Evolutionary conservation across 1,139 yeast genomes (phyloP).

Genomic region (Barnettozyma hawaiiensis): DNA sequence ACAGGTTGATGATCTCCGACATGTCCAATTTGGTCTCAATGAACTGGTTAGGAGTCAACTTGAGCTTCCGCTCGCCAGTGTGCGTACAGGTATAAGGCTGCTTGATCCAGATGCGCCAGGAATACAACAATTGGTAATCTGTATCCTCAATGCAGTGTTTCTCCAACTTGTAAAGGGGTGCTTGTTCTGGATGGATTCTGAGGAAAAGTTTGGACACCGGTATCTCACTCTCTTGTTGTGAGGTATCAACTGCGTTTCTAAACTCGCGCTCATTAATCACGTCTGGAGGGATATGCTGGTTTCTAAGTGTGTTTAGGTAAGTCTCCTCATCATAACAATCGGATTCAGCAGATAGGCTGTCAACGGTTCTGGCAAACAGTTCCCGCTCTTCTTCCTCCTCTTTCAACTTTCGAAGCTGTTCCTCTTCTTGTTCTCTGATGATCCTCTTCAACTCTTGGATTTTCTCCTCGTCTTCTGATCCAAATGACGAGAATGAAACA

Average conservation of each 20-base stretch:
- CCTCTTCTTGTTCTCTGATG: conserved; percentile 5
- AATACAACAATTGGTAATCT: conserved; percentile 7
- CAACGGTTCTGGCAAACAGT: background rate
- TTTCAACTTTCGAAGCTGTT: background rate
- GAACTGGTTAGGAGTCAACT: background rate
- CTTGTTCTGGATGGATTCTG: conserved; percentile 5
- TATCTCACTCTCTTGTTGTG: background rate
- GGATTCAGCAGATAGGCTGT: background rate
- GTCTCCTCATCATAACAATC: conserved; percentile 9
- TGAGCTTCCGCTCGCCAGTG: background rate
- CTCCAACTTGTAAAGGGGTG: conserved; percentile 1
- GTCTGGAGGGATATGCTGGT: conserved; percentile 6
- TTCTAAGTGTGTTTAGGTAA: conserved; percentile 10
- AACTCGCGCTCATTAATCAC: background rate
- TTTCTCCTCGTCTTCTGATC: conserved; percentile 4
- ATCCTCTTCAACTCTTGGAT: conserved; percentile 2
- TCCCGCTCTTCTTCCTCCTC: background rate
- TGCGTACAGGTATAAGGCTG: background rate
- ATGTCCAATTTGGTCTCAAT: conserved; percentile 8
- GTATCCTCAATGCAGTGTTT: background rate
- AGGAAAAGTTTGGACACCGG: conserved; percentile 7
- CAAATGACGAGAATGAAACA: conserved; percentile 1
- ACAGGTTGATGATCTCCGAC: conserved; percentile 6
- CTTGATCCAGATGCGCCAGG: conserved; percentile 10
- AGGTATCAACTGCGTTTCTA: background rate